Conservation (phyloP, 495 filamentous ascomycete species). For the Neurospora terricola region DNA sequence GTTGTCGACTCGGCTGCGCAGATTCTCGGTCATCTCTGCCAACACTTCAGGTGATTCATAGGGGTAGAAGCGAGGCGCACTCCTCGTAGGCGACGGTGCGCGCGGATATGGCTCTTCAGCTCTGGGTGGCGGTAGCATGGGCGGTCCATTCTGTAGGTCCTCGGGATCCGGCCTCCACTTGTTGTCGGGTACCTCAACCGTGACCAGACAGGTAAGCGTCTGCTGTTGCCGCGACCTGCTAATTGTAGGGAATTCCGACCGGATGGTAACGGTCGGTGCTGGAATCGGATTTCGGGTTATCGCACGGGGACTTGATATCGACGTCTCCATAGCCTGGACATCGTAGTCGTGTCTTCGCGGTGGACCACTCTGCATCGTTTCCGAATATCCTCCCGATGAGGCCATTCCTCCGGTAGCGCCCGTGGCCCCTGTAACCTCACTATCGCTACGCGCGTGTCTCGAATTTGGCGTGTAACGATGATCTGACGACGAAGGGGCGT, state of each 20-base stretch:
- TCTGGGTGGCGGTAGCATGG: conserved; percentile 33
- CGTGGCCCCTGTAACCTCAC: conserved; percentile 43
- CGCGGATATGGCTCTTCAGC: conserved; percentile 35
- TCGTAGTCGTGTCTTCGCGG: conserved; percentile 85
- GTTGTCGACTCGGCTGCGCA: conserved; percentile 83
- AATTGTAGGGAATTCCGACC: conserved; percentile 93
- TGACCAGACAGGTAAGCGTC: conserved; percentile 86
- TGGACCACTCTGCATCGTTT: conserved; percentile 47
- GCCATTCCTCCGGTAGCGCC: conserved; percentile 39
- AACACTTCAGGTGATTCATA: conserved; percentile 58
- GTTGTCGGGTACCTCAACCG: conserved; percentile 85
- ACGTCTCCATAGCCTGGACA: conserved; percentile 90
- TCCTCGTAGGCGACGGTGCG: conserved; percentile 41
- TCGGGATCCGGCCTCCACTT: conserved; percentile 86
- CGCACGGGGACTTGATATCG: conserved; percentile 62
- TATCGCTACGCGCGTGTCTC: conserved; percentile 64
- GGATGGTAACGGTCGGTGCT: conserved; percentile 78
- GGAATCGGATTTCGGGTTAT: conserved; percentile 84
- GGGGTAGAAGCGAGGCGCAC: conserved; percentile 44
- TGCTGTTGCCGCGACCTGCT: conserved; percentile 90
- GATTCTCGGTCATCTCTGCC: conserved; percentile 75
- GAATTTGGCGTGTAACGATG: conserved; percentile 48
- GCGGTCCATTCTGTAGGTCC: conserved; percentile 59
- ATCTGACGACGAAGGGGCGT: conserved; percentile 45
- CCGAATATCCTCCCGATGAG: conserved; percentile 67